These are phyloP conservation scores for Talaromyces piceae DNA, from an alignment of 2,329 filamentous ascomycete genomes.

Conservation along the genomic window DNA sequence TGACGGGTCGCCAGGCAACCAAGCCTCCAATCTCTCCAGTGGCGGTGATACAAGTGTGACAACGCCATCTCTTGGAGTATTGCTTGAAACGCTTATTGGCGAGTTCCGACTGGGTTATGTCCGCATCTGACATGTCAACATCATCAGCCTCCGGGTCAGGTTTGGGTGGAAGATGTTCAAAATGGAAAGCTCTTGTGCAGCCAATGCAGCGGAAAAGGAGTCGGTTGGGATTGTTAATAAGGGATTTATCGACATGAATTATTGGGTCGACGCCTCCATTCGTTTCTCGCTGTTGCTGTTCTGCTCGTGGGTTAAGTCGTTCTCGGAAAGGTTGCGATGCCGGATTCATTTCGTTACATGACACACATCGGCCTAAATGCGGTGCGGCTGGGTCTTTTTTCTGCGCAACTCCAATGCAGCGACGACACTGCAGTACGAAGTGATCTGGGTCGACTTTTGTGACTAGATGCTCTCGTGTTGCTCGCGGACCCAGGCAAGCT, in stretches of 20 bases:
- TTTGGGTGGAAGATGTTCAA: slow-evolving; percentile 64
- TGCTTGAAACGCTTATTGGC: slow-evolving; percentile 60
- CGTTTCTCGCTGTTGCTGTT: slow-evolving; percentile 72
- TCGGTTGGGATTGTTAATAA: slow-evolving; percentile 68
- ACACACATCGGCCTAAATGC: slow-evolving; percentile 62
- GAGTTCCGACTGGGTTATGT: slow-evolving; percentile 18
- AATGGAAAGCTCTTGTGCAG: slow-evolving; percentile 76
- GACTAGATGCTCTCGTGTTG: slow-evolving; percentile 72
- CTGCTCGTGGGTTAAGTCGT: slow-evolving; percentile 66
- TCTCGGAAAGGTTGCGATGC: slow-evolving; percentile 69
- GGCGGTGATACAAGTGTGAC: slow-evolving; percentile 64
- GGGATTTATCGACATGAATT: slow-evolving; percentile 51
- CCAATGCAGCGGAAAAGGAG: slow-evolving; percentile 74
- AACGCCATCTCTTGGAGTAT: slow-evolving; percentile 70
- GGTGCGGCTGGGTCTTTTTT: slow-evolving; percentile 66
- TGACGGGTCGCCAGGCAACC: slow-evolving; percentile 76
- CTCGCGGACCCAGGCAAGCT: slow-evolving; percentile 67
- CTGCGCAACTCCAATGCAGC: slow-evolving; percentile 63
- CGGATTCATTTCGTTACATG: slow-evolving; percentile 57
- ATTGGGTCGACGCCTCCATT: slow-evolving; percentile 75
- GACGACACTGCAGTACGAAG: slow-evolving; percentile 85
- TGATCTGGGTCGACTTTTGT: slow-evolving; percentile 71
- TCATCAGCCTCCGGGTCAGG: slow-evolving; percentile 8
- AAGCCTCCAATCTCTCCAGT: slow-evolving; percentile 65
- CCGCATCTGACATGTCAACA: slow-evolving; percentile 9